A percentile compares a stretch with the other conserved stretches of the same genome.
phyloP scores from a whole-genome alignment of 495 filamentous ascomycete species.

The Massariosphaeria phaeospora region DNA sequence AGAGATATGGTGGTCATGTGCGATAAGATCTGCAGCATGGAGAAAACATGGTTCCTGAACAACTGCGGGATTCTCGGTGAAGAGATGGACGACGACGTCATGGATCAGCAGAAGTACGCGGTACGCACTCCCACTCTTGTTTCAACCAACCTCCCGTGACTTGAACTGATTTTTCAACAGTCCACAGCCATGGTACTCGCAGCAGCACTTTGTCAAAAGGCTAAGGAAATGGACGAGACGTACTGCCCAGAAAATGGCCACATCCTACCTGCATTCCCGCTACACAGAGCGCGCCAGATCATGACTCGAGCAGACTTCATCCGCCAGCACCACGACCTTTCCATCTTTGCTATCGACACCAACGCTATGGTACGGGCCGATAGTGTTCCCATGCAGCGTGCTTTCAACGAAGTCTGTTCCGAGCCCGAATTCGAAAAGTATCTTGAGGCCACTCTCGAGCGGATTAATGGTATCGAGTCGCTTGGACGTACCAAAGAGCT shows the following conservation, averaged over 20 bases:
- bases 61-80: slow-evolving; percentile 85
- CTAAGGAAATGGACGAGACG: slow-evolving; percentile 57
- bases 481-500: slow-evolving; percentile 86
- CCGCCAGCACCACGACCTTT: slow-evolving; percentile 82
- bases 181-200: slow-evolving; percentile 93
- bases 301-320: slow-evolving; percentile 98
- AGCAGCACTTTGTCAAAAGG: slow-evolving; percentile 76
- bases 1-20: slow-evolving; percentile 72
- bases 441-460: slow-evolving; percentile 72
- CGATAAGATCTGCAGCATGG: slow-evolving; percentile 67
- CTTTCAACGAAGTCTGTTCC: slow-evolving; percentile 75
- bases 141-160: background rate
- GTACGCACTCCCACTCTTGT: slow-evolving; percentile 46
- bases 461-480: slow-evolving; percentile 87
- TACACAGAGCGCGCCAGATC: slow-evolving; percentile 80
- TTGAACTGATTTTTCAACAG: slow-evolving; percentile 36
- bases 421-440: slow-evolving; percentile 71
- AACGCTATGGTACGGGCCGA: slow-evolving; percentile 76
- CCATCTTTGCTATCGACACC: slow-evolving; percentile 91
- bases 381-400: slow-evolving; percentile 89
- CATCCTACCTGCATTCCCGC: slow-evolving; percentile 70
- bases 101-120: slow-evolving; percentile 96
- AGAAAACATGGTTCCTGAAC: slow-evolving; percentile 93
- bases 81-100: slow-evolving; percentile 98
- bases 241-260: slow-evolving; percentile 65